phyloP scores from a whole-genome alignment of 768 basidiomycete genomes.

The Rhodotorula babjevae region DNA sequence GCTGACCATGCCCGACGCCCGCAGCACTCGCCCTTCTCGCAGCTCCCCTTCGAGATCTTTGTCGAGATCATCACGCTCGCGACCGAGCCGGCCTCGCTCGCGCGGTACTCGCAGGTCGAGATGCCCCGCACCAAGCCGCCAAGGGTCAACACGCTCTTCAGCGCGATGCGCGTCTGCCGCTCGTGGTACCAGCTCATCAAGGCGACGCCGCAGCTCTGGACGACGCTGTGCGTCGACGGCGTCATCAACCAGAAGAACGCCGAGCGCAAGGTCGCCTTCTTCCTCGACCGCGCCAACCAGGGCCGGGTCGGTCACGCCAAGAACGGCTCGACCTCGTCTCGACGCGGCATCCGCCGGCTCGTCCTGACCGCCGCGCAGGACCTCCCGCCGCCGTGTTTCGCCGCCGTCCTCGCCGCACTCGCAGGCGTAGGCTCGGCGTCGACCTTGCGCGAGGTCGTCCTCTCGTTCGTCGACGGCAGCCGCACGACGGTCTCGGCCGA shows the following conservation, averaged over 20 bases:
- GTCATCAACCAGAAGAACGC: constrained; percentile 22
- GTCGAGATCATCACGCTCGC: constrained; percentile 61
- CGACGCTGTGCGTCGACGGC: constrained; percentile 20
- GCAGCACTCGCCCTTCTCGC: constrained; percentile 29
- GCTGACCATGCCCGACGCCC: background rate
- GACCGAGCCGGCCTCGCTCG: constrained; percentile 30
- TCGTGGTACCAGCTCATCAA: constrained; percentile 19
- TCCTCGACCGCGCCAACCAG: background rate
- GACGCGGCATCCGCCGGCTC: background rate
- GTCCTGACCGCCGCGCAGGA: constrained; percentile 29
- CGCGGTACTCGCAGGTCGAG: background rate
- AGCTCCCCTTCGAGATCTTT: constrained; percentile 48
- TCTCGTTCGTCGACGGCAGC: constrained; percentile 28
- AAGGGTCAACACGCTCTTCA: constrained; percentile 6
- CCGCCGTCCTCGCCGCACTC: constrained; percentile 6
- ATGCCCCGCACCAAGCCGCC: background rate
- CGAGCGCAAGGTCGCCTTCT: constrained; percentile 11
- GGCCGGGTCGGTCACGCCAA: background rate
- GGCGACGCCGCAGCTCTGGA: constrained; percentile 19
- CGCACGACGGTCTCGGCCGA: constrained; percentile 14
- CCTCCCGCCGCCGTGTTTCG: background rate
- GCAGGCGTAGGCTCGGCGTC: background rate
- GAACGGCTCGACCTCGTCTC: background rate
- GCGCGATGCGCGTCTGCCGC: constrained; percentile 19
- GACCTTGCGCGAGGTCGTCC: constrained; percentile 14